Percentiles rank a stretch among this genome's conserved stretches.
Conservation (phyloP, 768 basidiomycete genomes). For the Trametes maxima region DNA sequence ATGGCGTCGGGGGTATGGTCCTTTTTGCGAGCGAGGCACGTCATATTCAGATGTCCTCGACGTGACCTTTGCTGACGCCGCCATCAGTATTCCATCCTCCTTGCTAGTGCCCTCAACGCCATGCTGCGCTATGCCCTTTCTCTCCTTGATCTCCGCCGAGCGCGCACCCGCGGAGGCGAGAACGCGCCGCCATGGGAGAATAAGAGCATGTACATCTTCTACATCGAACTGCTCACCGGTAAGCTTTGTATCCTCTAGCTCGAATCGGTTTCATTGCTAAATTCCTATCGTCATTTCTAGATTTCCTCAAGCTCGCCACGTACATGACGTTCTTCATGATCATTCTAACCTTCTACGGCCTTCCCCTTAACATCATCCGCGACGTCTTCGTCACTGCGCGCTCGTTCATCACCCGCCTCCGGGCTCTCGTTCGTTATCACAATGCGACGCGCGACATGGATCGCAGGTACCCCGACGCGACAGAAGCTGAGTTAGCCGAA, state of each 20-base stretch:
- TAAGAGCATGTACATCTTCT: slow-evolving; percentile 97
- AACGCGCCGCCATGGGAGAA: slow-evolving; percentile 94
- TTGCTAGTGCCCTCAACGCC: slow-evolving; percentile 77
- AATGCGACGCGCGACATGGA: slow-evolving; percentile 97
- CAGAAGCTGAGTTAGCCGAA: slow-evolving; percentile 75
- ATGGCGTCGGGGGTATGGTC: slow-evolving; percentile 89
- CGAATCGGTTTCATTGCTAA: background rate
- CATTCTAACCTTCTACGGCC: slow-evolving; percentile 91
- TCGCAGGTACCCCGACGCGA: slow-evolving; percentile 90
- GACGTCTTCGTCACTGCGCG: slow-evolving; percentile 96
- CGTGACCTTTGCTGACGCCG: background rate
- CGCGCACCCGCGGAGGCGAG: slow-evolving; percentile 75
- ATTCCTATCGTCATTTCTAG: slow-evolving; percentile 43
- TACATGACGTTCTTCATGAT: slow-evolving; percentile 94
- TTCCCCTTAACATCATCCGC: slow-evolving; percentile 95
- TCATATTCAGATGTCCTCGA: slow-evolving; percentile 1
- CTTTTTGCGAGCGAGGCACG: slow-evolving; percentile 92
- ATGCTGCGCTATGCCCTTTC: slow-evolving; percentile 84
- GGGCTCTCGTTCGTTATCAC: slow-evolving; percentile 89
- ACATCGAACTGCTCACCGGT: slow-evolving; percentile 92
- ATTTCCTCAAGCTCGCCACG: slow-evolving; percentile 90
- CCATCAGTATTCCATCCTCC: slow-evolving; percentile 83
- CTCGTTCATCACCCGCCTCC: slow-evolving; percentile 85
- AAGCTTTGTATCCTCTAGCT: slow-evolving; percentile 27
- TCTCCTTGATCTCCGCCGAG: slow-evolving; percentile 78